Conservation (phyloP, 2,329 filamentous ascomycete genomes). For the Dryadomyces quercivorus region DNA sequence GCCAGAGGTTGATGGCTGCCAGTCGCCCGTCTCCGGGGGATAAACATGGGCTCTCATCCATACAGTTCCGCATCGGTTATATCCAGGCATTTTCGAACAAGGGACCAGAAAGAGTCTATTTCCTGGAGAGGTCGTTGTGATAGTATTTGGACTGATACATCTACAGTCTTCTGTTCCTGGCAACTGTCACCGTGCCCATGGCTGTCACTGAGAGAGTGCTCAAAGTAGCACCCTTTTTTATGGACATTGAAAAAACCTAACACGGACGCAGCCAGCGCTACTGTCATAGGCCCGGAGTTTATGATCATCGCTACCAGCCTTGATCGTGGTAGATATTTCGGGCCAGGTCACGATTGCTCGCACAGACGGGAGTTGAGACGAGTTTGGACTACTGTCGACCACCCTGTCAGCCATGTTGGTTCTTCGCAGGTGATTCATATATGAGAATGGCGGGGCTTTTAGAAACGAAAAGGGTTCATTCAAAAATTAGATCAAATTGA, state of each 20-base stretch:
- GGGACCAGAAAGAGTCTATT: conserved; percentile 3
- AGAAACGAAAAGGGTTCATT: neutral
- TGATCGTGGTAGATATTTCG: neutral
- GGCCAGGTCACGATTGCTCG: conserved; percentile 1
- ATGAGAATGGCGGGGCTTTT: neutral
- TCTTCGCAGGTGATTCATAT: neutral
- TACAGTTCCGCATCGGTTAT: conserved; percentile 4
- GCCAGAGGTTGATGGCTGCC: neutral
- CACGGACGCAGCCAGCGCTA: neutral
- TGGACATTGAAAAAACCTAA: neutral
- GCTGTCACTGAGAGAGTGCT: neutral
- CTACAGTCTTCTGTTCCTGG: neutral
- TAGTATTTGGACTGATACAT: neutral
- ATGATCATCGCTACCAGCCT: neutral
- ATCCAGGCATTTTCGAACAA: conserved; percentile 2
- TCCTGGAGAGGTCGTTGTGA: neutral
- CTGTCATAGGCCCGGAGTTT: neutral
- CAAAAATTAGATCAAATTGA: neutral
- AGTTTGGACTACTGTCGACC: neutral
- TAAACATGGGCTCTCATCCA: neutral
- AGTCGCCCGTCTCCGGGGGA: neutral
- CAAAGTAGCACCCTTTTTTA: too few species aligned
- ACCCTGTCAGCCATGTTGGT: neutral
- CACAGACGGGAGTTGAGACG: neutral
- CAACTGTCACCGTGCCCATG: neutral